Conservation (phyloP, 139 green algal species). For the Chlamydomonas urium region DNA sequence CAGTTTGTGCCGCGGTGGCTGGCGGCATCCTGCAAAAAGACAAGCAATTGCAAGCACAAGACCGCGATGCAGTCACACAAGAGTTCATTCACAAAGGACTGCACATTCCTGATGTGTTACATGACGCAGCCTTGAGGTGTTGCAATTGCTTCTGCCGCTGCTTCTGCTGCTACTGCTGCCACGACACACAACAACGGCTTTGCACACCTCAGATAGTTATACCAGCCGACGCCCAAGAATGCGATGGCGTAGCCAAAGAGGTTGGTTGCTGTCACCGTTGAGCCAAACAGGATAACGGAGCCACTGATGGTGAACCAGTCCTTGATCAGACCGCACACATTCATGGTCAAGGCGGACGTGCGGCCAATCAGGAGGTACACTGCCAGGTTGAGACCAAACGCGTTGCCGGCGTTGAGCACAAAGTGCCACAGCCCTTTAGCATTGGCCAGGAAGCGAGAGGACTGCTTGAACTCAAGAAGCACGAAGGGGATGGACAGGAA, state of each 20-base stretch:
- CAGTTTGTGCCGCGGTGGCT: too few species aligned
- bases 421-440: slow-evolving; percentile 49
- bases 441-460: slow-evolving; percentile 19
- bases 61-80: too few species aligned
- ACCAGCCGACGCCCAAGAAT: slow-evolving; percentile 6
- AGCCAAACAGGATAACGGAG: slow-evolving; percentile 75
- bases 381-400: slow-evolving; percentile 76
- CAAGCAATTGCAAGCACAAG: too few species aligned
- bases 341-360: slow-evolving; percentile 62
- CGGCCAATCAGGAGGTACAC: slow-evolving; percentile 84
- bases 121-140: too few species aligned
- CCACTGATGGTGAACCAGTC: slow-evolving; percentile 14
- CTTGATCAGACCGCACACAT: slow-evolving; percentile 24
- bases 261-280: slow-evolving; percentile 78
- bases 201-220: slow-evolving; percentile 15
- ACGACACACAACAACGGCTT: too few species aligned
- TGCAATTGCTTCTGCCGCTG: too few species aligned
- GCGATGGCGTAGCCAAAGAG: slow-evolving; percentile 64
- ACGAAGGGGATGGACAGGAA: slow-evolving; percentile 39
- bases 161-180: too few species aligned
- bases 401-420: slow-evolving; percentile 24
- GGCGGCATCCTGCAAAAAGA: too few species aligned
- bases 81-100: too few species aligned
- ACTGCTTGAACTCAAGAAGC: neutral
- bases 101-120: too few species aligned